Conservation (phyloP, 140 eudicot species). For the Oenanthe javanica region DNA sequence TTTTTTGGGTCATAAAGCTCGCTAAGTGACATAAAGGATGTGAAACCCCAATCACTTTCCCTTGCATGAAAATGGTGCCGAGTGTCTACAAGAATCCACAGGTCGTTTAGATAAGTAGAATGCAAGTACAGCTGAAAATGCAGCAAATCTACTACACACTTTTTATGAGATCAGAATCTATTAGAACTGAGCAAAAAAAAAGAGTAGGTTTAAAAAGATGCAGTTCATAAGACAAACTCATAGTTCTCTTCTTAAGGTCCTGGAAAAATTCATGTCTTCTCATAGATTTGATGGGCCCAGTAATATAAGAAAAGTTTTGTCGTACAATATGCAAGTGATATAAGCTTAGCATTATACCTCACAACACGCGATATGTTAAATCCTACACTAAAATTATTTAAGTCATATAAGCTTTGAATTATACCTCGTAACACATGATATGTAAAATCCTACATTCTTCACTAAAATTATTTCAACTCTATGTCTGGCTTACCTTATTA, state of each 20-base stretch:
- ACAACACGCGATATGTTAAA: neutral
- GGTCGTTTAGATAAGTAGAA: neutral
- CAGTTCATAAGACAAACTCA: neutral
- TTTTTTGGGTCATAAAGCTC: slow-evolving; percentile 78
- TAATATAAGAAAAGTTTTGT: neutral
- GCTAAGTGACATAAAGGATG: slow-evolving; percentile 83
- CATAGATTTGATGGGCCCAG: neutral
- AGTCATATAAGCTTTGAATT: too few relatives aligned
- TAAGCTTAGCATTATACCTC: neutral
- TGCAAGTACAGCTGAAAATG: neutral
- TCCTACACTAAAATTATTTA: too few relatives aligned
- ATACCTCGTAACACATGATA: too few relatives aligned
- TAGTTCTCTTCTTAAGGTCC: neutral
- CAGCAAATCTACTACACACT: neutral
- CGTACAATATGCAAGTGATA: neutral
- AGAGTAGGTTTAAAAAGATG: neutral
- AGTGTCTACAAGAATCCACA: slow-evolving; percentile 53
- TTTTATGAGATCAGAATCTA: neutral
- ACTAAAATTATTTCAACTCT: neutral
- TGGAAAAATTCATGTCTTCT: neutral
- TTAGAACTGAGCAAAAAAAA: neutral
- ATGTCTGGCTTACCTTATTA: neutral
- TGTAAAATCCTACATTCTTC: neutral
- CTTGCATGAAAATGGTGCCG: slow-evolving; percentile 93
- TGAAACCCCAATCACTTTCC: slow-evolving; percentile 99